These are phyloP conservation scores for Sporothrix luriei DNA, from an alignment of 2,329 filamentous ascomycete species.

Conservation along the genomic window DNA sequence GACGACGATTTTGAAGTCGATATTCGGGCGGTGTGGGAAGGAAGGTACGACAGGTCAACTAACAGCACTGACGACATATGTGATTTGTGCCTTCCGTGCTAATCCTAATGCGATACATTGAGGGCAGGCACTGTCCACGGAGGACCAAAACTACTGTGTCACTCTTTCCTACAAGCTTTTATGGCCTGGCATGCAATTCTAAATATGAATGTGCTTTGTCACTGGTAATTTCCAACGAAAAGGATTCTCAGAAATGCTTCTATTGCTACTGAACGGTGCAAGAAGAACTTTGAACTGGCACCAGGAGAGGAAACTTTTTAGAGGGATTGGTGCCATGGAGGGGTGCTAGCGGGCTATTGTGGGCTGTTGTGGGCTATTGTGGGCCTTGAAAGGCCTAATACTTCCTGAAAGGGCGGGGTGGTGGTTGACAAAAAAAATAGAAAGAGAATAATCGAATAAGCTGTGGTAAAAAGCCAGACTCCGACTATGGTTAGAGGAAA, in stretches of 20 bases:
- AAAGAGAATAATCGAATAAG: not conserved
- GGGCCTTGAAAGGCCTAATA: not conserved
- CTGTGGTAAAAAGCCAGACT: too few species aligned
- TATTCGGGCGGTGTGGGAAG: not conserved
- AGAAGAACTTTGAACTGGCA: conserved; percentile 9
- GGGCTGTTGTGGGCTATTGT: conserved; percentile 25
- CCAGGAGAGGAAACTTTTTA: conserved; percentile 11
- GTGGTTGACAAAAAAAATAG: too few species aligned
- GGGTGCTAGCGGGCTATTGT: conserved; percentile 11
- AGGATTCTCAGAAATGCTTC: not conserved
- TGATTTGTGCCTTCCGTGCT: conserved; percentile 5
- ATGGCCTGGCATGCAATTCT: not conserved
- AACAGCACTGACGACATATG: not conserved
- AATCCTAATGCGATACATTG: not conserved
- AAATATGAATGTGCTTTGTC: not conserved
- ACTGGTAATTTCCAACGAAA: not conserved
- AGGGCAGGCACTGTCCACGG: not conserved
- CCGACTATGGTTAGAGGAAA: too few species aligned
- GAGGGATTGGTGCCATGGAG: not conserved
- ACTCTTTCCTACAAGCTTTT: not conserved
- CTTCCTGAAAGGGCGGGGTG: not conserved
- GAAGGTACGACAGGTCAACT: not conserved
- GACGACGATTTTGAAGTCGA: not conserved
- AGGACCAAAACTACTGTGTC: not conserved
- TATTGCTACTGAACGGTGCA: not conserved